These are phyloP conservation scores for Aureobasidium namibiae DNA, from an alignment of 2,329 filamentous ascomycete genomes.

Conservation along the genomic window DNA sequence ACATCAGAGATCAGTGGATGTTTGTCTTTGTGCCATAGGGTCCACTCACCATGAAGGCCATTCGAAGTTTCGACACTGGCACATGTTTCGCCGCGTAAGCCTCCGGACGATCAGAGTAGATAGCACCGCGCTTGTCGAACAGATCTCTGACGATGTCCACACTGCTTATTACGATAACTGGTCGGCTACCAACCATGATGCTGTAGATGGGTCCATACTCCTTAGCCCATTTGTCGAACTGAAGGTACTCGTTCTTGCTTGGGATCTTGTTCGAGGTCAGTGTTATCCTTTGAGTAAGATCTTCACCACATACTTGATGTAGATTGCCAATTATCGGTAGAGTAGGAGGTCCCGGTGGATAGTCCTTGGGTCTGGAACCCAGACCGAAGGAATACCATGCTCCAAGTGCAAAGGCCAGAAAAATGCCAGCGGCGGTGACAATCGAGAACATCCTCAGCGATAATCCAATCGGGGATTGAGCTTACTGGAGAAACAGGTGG, in stretches of 20 bases:
- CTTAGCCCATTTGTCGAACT: conserved; percentile 23
- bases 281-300: conserved; percentile 27
- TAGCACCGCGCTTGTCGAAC: conserved; percentile 18
- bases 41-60: conserved; percentile 18
- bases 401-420: not conserved
- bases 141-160: conserved; percentile 32
- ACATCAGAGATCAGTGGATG: not conserved
- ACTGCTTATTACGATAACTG: conserved; percentile 34
- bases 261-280: conserved; percentile 24
- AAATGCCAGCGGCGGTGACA: not conserved
- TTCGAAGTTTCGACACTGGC: conserved; percentile 15
- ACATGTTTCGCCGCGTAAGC: conserved; percentile 18
- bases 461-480: not conserved
- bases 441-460: not conserved
- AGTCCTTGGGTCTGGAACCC: conserved; percentile 1
- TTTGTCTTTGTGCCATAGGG: not conserved
- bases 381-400: not conserved
- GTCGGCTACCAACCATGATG: conserved; percentile 34
- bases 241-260: conserved; percentile 24
- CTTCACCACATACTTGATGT: not conserved
- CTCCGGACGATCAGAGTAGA: conserved; percentile 19
- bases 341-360: conserved; percentile 31
- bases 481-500: not conserved
- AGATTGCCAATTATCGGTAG: conserved; percentile 30
- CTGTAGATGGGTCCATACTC: conserved; percentile 24